Percentiles rank a stretch among this genome's conserved stretches.
Evolutionary conservation across 108 stramenopile genomes (phyloP).

Genomic region (Licmophora abbreviata): DNA sequence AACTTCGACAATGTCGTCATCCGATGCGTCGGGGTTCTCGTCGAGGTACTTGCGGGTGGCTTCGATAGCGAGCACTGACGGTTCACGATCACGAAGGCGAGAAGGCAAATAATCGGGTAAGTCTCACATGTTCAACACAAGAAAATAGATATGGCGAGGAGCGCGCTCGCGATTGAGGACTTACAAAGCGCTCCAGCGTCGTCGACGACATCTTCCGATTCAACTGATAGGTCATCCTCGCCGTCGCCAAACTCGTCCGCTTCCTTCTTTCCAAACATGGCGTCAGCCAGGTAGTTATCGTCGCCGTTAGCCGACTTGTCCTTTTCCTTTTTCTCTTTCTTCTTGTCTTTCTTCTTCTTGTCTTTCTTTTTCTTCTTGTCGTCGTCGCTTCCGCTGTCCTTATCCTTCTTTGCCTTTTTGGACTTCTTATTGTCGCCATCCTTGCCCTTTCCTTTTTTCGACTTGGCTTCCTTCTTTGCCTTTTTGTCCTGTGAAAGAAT

Average conservation of each 20-base stretch:
- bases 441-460: slow-evolving; percentile 48
- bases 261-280: slow-evolving; percentile 39
- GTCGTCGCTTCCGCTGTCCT: slow-evolving; percentile 48
- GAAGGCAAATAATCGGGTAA: neutral
- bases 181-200: slow-evolving; percentile 72
- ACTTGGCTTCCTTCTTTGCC: slow-evolving; percentile 70
- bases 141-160: neutral
- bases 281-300: slow-evolving; percentile 56
- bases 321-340: slow-evolving; percentile 26
- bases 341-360: slow-evolving; percentile 45
- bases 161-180: slow-evolving; percentile 4
- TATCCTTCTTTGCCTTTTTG: slow-evolving; percentile 71
- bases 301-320: slow-evolving; percentile 44
- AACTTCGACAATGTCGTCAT: slow-evolving; percentile 51
- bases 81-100: neutral
- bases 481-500: slow-evolving; percentile 88
- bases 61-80: slow-evolving; percentile 63
- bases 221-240: slow-evolving; percentile 38
- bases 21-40: slow-evolving; percentile 65
- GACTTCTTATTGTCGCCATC: slow-evolving; percentile 60
- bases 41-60: slow-evolving; percentile 64
- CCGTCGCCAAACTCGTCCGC: slow-evolving; percentile 35
- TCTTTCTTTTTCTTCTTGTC: slow-evolving; percentile 55
- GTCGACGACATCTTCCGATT: slow-evolving; percentile 57
- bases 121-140: neutral